These are phyloP conservation scores for Brassica juncea DNA, from an alignment of 345 rosid genomes.

Conservation along the genomic window DNA sequence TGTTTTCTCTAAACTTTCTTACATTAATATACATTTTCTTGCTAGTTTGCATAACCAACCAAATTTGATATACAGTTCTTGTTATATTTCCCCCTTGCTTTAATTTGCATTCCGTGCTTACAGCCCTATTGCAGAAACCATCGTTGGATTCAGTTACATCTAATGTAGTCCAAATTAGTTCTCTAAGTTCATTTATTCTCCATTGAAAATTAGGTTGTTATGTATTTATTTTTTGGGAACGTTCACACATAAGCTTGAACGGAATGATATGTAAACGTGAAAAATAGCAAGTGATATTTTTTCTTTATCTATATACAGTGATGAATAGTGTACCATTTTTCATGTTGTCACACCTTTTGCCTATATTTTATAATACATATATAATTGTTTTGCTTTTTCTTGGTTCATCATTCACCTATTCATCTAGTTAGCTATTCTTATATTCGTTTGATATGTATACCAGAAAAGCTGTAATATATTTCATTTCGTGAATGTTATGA, in stretches of 20 bases:
- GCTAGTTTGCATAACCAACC: background rate
- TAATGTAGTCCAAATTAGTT: background rate
- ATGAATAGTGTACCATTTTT: background rate
- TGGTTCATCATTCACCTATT: too few species aligned
- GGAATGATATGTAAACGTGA: too few species aligned
- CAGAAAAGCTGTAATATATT: background rate
- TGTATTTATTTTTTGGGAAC: background rate
- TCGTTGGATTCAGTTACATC: background rate
- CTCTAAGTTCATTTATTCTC: background rate
- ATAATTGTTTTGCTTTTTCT: too few species aligned
- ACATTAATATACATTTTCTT: background rate
- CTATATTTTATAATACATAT: background rate
- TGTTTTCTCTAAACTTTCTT: background rate
- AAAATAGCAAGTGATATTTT: too few species aligned
- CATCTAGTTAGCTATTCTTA: background rate
- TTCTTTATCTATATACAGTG: background rate
- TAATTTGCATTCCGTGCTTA: background rate
- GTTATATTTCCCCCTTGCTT: background rate
- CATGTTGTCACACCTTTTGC: background rate
- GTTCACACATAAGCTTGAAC: too few species aligned
- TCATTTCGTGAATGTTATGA: conserved; percentile 9
- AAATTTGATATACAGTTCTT: background rate
- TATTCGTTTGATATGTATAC: too few species aligned
- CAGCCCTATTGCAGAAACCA: background rate
- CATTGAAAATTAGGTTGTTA: background rate